Conservation (phyloP, 2,329 filamentous ascomycete genomes). For the Alternaria triticimaculans region DNA sequence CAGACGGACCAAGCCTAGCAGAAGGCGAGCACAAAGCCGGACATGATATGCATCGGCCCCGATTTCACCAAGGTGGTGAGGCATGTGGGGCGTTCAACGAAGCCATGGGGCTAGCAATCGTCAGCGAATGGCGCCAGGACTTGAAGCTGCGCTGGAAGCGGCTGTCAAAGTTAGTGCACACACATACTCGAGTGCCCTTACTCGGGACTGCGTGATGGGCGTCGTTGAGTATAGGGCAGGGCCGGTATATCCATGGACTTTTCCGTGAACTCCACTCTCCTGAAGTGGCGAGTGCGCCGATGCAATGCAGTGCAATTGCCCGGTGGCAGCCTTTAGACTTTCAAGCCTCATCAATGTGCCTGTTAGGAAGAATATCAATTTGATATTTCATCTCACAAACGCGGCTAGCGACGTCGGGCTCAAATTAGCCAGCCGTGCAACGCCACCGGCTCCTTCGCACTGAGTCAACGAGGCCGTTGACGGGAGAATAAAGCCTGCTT, state of each 20-base stretch:
- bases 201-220: constrained; percentile 29
- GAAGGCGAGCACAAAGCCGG: constrained; percentile 24
- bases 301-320: constrained; percentile 38
- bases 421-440: constrained; percentile 31
- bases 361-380: constrained; percentile 23
- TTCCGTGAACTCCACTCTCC: constrained; percentile 24
- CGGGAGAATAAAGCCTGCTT: constrained; percentile 30
- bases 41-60: constrained; percentile 24
- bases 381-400: constrained; percentile 27
- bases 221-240: constrained; percentile 40
- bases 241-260: constrained; percentile 27
- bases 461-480: constrained; percentile 26
- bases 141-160: constrained; percentile 17
- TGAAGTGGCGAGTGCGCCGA: constrained; percentile 42
- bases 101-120: constrained; percentile 16
- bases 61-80: constrained; percentile 25
- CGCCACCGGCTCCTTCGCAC: constrained; percentile 19
- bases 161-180: constrained; percentile 28
- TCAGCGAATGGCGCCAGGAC: constrained; percentile 2
- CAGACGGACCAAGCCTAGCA: constrained; percentile 15
- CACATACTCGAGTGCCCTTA: constrained; percentile 31
- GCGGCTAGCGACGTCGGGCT: constrained; percentile 29
- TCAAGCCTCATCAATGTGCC: constrained; percentile 42
- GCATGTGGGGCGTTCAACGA: constrained; percentile 26
- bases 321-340: constrained; percentile 29